Base-by-base conservation (phyloP, 768 basidiomycete species). In the Agaricus subrufescens region DNA sequence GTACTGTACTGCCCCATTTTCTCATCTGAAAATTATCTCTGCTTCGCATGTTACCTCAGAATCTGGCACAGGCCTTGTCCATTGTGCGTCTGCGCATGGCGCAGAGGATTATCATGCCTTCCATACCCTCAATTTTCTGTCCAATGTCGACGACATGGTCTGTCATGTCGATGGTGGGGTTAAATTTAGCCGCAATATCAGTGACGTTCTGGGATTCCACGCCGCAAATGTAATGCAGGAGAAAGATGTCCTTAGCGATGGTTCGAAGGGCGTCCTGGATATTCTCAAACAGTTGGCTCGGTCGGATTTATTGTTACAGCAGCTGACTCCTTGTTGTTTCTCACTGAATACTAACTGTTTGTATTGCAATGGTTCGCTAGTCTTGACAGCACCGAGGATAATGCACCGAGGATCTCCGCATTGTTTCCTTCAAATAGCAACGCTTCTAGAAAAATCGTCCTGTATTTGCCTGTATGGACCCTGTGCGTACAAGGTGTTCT, bases 351-450 rank as follows among this genome's bases (percentile, higher is more conserved):
- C 9, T 54, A 34, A 47, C 23, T 27, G 44, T 56, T 19, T n/a
- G 4, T 50, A 5, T 92, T 91, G 0, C 96, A 98, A 62, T 99
- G 96, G 96, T 99, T 99, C 66, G 94, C 95, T 3, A 91, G 95
- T 66, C 72, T 98, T 25, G 90, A 90, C 50, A 72, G 76, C 44
- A 89, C 98, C 72, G 97, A 97, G 66, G 78, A 81, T 0, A 69
- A 78, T 48, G 94, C 96, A 0, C 63, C 95, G 25, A 73, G 7
- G 86, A 91, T 0, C 77, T 98, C 9, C 67, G 83, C 46, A 68
- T 74, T 1, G 91, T 98, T 19, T 60, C 76, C 0, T 98, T 96
- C 19, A 19, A 19, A 19, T 19, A 19, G 19, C 19, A 19, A 19
- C 19, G 19, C 19, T 19, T 19, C 19, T 19, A 19, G 19, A 19